Conservation (phyloP, 1,284 basidiomycete genomes). For the Trametes pubescens region DNA sequence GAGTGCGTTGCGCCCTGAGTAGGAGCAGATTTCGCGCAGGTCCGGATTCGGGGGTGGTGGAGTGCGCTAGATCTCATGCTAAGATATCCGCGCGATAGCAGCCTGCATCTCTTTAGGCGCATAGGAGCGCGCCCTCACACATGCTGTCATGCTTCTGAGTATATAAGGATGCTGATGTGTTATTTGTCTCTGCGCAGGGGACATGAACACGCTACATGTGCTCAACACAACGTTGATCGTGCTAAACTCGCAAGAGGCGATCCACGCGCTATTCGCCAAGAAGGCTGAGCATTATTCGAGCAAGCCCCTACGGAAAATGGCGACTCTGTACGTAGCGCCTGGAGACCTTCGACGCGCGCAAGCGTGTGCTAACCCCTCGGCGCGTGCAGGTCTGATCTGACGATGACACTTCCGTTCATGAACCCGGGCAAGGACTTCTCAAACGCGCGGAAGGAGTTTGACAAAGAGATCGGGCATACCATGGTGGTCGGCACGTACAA, state of each 20-base stretch:
- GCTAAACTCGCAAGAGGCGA: conserved; percentile 39
- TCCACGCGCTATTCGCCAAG: conserved; percentile 40
- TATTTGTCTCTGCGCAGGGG: conserved; percentile 10
- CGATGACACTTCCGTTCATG: conserved; percentile 36
- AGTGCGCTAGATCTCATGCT: neutral
- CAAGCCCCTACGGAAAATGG: conserved; percentile 35
- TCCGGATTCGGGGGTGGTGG: conserved; percentile 6
- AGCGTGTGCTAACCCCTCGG: neutral
- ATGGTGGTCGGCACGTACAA: conserved; percentile 26
- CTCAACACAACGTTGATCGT: conserved; percentile 35
- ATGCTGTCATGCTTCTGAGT: neutral
- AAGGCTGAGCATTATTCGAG: conserved; percentile 35
- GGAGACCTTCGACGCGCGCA: neutral
- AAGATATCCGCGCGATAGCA: neutral
- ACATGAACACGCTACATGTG: conserved; percentile 35
- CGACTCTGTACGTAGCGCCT: conserved; percentile 26
- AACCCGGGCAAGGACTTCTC: conserved; percentile 31
- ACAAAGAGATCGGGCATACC: conserved; percentile 28
- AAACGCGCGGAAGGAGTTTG: conserved; percentile 33
- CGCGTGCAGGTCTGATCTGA: conserved; percentile 25
- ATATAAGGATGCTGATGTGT: neutral
- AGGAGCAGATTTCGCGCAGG: neutral
- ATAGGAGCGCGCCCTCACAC: neutral
- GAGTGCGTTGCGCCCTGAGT: neutral
- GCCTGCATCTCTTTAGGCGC: neutral